These are phyloP conservation scores for Microsporum ferrugineum DNA, from an alignment of 2,329 filamentous ascomycete genomes.

Conservation along the genomic window DNA sequence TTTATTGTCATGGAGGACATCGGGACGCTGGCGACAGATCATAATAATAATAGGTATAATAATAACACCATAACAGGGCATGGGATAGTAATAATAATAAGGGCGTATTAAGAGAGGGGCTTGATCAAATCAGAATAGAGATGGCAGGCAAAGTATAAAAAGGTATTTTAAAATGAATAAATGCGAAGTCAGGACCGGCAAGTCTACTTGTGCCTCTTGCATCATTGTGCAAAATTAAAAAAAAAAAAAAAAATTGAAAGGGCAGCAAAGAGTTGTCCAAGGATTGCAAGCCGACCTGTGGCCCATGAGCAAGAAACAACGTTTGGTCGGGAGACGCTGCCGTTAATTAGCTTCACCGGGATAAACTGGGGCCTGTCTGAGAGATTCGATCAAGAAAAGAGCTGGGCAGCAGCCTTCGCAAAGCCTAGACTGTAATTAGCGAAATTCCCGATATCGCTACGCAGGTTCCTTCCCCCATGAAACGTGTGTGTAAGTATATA, in stretches of 20 bases:
- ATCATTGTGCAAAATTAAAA: slow-evolving; percentile 6
- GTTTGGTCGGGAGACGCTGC: slow-evolving; percentile 10
- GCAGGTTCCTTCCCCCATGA: not conserved
- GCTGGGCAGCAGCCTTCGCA: slow-evolving; percentile 8
- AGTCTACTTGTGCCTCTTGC: not conserved
- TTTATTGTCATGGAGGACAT: slow-evolving; percentile 8
- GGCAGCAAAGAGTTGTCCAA: not conserved
- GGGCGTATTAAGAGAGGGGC: slow-evolving; percentile 4
- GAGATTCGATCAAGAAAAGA: slow-evolving; percentile 9
- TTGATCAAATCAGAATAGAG: not conserved
- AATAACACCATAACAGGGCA: slow-evolving; percentile 3
- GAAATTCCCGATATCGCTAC: slow-evolving; percentile 3
- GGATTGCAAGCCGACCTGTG: slow-evolving; percentile 5
- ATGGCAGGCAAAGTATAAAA: not conserved
- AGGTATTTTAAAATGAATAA: slow-evolving; percentile 6
- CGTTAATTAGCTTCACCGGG: slow-evolving; percentile 8
- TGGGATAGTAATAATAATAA: slow-evolving; percentile 6
- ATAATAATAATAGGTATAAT: slow-evolving; percentile 5
- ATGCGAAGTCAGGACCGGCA: slow-evolving; percentile 5
- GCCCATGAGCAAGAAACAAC: slow-evolving; percentile 10
- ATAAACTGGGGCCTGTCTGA: slow-evolving; percentile 9
- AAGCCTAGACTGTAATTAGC: slow-evolving; percentile 7
- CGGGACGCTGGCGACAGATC: slow-evolving; percentile 5
- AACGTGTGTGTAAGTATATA: not conserved
- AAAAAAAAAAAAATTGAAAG: not conserved